These are phyloP conservation scores for Arctostaphylos glauca DNA, from an alignment of 148 eudicot genomes.

Conservation along the genomic window DNA sequence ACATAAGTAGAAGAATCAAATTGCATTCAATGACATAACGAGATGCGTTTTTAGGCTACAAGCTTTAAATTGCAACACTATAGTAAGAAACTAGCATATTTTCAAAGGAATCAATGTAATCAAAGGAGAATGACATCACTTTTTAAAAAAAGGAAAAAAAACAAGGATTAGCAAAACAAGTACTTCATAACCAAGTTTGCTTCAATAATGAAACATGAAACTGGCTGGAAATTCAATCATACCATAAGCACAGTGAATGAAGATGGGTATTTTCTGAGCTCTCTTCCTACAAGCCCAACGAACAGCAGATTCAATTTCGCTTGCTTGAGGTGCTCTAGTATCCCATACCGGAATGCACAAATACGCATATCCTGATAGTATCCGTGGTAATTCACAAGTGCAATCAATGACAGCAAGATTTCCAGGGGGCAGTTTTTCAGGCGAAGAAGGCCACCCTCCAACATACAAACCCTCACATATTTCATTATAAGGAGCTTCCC, in stretches of 20 bases:
- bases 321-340: conserved; percentile 70
- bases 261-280: conserved; percentile 58
- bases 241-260: conserved; percentile 95
- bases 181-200: not conserved
- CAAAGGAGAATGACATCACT: too few relatives aligned
- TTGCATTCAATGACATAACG: too few relatives aligned
- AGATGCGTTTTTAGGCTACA: too few relatives aligned
- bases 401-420: conserved; percentile 85
- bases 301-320: conserved; percentile 76
- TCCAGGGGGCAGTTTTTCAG: conserved; percentile 64
- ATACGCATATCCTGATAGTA: conserved; percentile 45
- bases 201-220: not conserved
- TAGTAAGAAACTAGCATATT: too few relatives aligned
- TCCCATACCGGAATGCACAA: conserved; percentile 89
- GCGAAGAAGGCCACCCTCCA: conserved; percentile 84
- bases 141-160: too few relatives aligned
- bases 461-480: conserved; percentile 73
- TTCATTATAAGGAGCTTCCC: conserved; percentile 68
- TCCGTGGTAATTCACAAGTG: conserved; percentile 80
- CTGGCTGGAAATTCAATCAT: conserved; percentile 22
- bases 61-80: too few relatives aligned
- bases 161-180: too few relatives aligned
- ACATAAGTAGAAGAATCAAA: not conserved
- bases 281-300: conserved; percentile 83
- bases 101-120: too few relatives aligned